Conservation (phyloP, 75 land plant genomes). For the Chamaecyparis obtusa region DNA sequence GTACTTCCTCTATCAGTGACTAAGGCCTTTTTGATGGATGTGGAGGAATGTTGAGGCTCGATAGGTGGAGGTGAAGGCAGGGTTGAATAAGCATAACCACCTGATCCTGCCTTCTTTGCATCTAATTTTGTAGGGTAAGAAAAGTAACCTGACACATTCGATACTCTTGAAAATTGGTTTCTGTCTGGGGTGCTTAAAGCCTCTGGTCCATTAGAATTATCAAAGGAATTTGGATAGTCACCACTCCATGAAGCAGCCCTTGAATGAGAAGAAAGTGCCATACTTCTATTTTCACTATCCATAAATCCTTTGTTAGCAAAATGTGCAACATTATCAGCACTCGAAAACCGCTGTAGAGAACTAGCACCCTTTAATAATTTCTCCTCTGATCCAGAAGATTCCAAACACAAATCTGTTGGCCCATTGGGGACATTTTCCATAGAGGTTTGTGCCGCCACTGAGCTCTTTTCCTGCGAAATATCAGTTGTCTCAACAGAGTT, state of each 20-base stretch:
- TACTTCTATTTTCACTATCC: slow-evolving; percentile 16
- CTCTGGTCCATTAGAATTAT: slow-evolving; percentile 1
- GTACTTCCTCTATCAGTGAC: slow-evolving; percentile 2
- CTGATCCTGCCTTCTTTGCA: slow-evolving; percentile 10
- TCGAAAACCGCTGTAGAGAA: slow-evolving; percentile 53
- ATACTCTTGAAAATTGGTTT: background rate
- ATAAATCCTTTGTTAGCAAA: slow-evolving; percentile 8
- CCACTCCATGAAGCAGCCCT: slow-evolving; percentile 93
- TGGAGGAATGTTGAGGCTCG: slow-evolving; percentile 13
- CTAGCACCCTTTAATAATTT: slow-evolving; percentile 17
- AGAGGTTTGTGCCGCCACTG: slow-evolving; percentile 7
- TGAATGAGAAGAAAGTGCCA: slow-evolving; percentile 29
- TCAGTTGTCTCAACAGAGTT: slow-evolving; percentile 12
- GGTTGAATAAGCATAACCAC: slow-evolving; percentile 11
- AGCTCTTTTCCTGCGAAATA: slow-evolving; percentile 19
- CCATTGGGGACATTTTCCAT: slow-evolving; percentile 10
- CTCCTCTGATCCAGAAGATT: slow-evolving; percentile 20
- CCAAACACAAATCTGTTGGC: slow-evolving; percentile 13
- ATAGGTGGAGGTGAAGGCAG: slow-evolving; percentile 30
- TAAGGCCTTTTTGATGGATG: background rate
- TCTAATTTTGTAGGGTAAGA: slow-evolving; percentile 1
- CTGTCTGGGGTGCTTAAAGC: background rate
- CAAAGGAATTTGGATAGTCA: slow-evolving; percentile 22
- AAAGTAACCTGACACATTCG: slow-evolving; percentile 9
- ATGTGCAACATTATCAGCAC: slow-evolving; percentile 44